Base-by-base conservation (phyloP, 1,284 basidiomycete species). In the Apiotrichum montevideense region DNA sequence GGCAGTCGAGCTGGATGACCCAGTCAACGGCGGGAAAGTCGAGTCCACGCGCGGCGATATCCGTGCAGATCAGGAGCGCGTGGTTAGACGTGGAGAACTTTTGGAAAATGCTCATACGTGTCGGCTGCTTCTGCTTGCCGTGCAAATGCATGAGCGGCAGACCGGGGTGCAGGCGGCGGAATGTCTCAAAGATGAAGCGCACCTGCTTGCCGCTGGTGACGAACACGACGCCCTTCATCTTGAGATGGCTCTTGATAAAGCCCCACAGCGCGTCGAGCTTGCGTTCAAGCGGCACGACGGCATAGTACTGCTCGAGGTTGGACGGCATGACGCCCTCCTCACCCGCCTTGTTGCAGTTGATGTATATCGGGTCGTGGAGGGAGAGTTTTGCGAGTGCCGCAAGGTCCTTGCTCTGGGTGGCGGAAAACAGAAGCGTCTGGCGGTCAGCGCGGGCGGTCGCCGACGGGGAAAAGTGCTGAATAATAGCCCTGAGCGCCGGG, bases 1-100 rank as follows among this genome's bases (percentile, higher is more conserved):
- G 95, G 32, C 89, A 91, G 74, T 99, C 95, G n/a, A 94, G 80
- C 74, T 99, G 96, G 39, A 98, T 76, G 10, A 99, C 95, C 95
- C 96, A 98, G 74, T 97, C 91, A 33, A 99, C 87, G 0, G 89
- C 84, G 3, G 96, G 94, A 74, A 99, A 98, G 77, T 99, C 96
- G 57, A 99, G 81, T 11, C 95, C 95, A 56, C 96, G 85, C 3
- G 95, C 93, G 33, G 96, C 95, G 64, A 98, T 88, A 73, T 99
- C 95, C n/a, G 95, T 99, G 37, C 92, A 91, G 68, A 97, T 87
- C 39, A 96, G 80, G 5, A 94, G 83, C 0, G 90, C 87, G 60
- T 90, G 84, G 63, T 86, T 85, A 54, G 85, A 85, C 1, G 83
- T 79, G 2, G 86, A 87, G 77, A 94, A 97, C 54, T 85, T 85